Conservation (phyloP, 2,329 filamentous ascomycete genomes). For the Talaromyces sp. region DNA sequence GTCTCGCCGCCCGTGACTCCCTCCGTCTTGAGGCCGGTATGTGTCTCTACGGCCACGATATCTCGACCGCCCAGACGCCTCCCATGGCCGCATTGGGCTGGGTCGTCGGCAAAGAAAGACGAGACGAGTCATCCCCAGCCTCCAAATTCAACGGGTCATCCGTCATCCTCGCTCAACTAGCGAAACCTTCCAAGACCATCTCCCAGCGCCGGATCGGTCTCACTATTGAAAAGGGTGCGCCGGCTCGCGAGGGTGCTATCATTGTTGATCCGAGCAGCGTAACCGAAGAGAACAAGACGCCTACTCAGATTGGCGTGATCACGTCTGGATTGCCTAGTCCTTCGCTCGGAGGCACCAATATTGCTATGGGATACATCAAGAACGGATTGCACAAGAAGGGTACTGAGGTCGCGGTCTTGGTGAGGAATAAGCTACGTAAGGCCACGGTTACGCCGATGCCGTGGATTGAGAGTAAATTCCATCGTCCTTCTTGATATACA, state of each 20-base stretch:
- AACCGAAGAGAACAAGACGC: conserved; percentile 36
- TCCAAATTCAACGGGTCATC: conserved; percentile 78
- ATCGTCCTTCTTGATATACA: conserved; percentile 32
- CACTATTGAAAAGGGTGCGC: conserved; percentile 72
- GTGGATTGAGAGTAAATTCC: conserved; percentile 78
- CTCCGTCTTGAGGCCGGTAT: conserved; percentile 93
- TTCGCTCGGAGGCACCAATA: conserved; percentile 74
- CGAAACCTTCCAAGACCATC: conserved; percentile 55
- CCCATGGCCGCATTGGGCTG: conserved; percentile 67
- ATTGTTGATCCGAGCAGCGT: conserved; percentile 55
- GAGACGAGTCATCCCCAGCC: conserved; percentile 42
- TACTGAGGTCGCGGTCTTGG: conserved; percentile 73
- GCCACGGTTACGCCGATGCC: conserved; percentile 84
- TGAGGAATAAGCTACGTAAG: conserved; percentile 72
- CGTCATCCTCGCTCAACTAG: conserved; percentile 70
- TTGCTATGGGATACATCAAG: conserved; percentile 91
- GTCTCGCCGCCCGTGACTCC: conserved; percentile 85
- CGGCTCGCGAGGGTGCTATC: conserved; percentile 82
- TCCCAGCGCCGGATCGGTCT: conserved; percentile 76
- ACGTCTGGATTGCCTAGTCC: conserved; percentile 91
- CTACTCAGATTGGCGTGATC: conserved; percentile 67
- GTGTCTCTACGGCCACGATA: conserved; percentile 99
- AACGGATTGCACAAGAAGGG: conserved; percentile 79
- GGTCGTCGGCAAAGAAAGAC: conserved; percentile 80
- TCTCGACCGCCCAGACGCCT: conserved; percentile 73